Percentiles rank a stretch among this genome's conserved stretches.
phyloP scores from a whole-genome alignment of 441 rosid species.

The Jatropha podagrica region DNA sequence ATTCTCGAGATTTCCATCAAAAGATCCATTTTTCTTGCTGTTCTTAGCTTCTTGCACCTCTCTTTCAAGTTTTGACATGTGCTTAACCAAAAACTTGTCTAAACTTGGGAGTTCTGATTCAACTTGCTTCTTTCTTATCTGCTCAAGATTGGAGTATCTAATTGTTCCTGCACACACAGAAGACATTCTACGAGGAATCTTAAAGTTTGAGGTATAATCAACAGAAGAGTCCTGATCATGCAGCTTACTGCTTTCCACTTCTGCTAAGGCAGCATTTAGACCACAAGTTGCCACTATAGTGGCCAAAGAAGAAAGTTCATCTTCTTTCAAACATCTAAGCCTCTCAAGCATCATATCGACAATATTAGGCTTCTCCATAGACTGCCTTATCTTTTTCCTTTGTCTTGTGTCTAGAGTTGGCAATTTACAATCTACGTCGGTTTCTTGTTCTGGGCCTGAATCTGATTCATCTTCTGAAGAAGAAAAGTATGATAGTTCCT shows the following conservation, averaged over 20 bases:
- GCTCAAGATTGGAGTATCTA: constrained; percentile 31
- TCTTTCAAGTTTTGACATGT: constrained; percentile 71
- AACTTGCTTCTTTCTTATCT: constrained; percentile 29
- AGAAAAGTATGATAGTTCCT: constrained; percentile 46
- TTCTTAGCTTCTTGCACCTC: constrained; percentile 81
- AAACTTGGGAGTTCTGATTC: constrained; percentile 61
- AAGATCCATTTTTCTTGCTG: constrained; percentile 34
- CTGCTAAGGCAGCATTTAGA: constrained; percentile 81
- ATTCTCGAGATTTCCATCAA: constrained; percentile 21
- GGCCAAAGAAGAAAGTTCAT: constrained; percentile 88
- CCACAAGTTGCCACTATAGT: constrained; percentile 93
- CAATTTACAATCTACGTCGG: constrained; percentile 9
- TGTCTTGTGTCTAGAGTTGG: constrained; percentile 33
- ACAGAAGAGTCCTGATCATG: constrained; percentile 29
- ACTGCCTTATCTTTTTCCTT: constrained; percentile 61
- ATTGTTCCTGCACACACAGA: constrained; percentile 34
- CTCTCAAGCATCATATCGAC: constrained; percentile 78
- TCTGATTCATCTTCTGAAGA: constrained; percentile 62
- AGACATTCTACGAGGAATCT: constrained; percentile 39
- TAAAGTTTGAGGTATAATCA: constrained; percentile 25
- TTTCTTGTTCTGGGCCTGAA: constrained; percentile 57
- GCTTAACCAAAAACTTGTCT: constrained; percentile 87
- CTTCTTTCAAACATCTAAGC: constrained; percentile 76
- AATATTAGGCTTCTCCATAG: constrained; percentile 58
- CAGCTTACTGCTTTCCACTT: constrained; percentile 44